These are phyloP conservation scores for Ilex asprella DNA, from an alignment of 257 asterid genomes.

Conservation along the genomic window DNA sequence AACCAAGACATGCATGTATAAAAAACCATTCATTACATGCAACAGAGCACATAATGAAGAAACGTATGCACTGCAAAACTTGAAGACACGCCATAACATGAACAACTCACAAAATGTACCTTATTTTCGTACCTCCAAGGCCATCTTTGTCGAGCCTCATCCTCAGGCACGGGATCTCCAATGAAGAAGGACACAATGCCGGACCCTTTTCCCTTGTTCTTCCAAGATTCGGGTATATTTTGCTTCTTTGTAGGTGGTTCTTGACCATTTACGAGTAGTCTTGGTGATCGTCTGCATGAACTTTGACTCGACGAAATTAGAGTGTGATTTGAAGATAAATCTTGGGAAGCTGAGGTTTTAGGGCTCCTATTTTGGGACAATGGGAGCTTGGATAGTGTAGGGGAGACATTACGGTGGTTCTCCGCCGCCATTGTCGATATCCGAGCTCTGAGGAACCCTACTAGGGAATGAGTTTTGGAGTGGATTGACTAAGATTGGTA, in stretches of 20 bases:
- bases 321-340: neutral
- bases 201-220: slow-evolving; percentile 10
- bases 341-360: slow-evolving; percentile 15
- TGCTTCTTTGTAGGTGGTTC: slow-evolving; percentile 29
- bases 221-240: neutral
- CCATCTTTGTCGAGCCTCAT: slow-evolving; percentile 43
- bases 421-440: slow-evolving; percentile 22
- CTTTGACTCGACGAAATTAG: neutral
- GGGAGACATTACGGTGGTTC: slow-evolving; percentile 1
- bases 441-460: neutral
- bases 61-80: neutral
- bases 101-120: slow-evolving; percentile 21
- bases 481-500: neutral
- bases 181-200: slow-evolving; percentile 20
- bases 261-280: slow-evolving; percentile 25
- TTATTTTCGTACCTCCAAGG: slow-evolving; percentile 32
- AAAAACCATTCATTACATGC: slow-evolving; percentile 6
- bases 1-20: neutral
- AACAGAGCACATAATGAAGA: neutral
- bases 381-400: slow-evolving; percentile 5
- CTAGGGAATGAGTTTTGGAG: neutral
- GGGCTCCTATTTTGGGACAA: slow-evolving; percentile 9
- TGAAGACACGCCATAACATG: neutral
- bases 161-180: slow-evolving; percentile 32
- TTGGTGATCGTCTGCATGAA: slow-evolving; percentile 22